Evolutionary conservation across 1,284 basidiomycete species (phyloP).

Genomic region (Heterobasidion parviporum): DNA sequence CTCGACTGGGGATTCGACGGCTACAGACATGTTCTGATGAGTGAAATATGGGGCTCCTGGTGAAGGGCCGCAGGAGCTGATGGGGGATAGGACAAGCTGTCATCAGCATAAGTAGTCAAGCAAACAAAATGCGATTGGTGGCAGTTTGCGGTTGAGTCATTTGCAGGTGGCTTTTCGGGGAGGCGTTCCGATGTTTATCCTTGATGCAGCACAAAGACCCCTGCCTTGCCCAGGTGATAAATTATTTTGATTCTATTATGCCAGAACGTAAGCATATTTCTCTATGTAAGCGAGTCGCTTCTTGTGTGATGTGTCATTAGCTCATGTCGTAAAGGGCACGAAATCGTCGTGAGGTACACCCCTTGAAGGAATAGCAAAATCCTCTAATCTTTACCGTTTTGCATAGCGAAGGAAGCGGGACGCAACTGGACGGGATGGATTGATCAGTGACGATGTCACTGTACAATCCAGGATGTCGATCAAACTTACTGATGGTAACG

Average conservation of each 20-base stretch:
- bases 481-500: conserved; percentile 51
- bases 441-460: conserved; percentile 10
- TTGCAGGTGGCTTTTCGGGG: no score
- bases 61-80: not conserved
- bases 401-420: conserved; percentile 71
- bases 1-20: not conserved
- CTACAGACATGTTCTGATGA: not conserved
- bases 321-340: no score
- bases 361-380: not conserved
- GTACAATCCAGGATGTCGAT: not conserved
- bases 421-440: conserved; percentile 33
- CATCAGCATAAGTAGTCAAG: not conserved
- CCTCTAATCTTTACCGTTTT: conserved; percentile 35
- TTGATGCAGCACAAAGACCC: no score
- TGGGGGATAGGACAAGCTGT: not conserved
- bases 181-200: no score
- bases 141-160: not conserved
- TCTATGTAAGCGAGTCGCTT: no score
- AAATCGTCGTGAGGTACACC: no score
- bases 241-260: no score
- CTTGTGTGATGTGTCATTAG: no score
- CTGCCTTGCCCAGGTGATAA: no score
- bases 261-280: no score
- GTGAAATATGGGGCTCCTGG: not conserved
- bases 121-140: not conserved